Base-by-base conservation (phyloP, 164 flowering plant genomes). In the Stephania japonica region DNA sequence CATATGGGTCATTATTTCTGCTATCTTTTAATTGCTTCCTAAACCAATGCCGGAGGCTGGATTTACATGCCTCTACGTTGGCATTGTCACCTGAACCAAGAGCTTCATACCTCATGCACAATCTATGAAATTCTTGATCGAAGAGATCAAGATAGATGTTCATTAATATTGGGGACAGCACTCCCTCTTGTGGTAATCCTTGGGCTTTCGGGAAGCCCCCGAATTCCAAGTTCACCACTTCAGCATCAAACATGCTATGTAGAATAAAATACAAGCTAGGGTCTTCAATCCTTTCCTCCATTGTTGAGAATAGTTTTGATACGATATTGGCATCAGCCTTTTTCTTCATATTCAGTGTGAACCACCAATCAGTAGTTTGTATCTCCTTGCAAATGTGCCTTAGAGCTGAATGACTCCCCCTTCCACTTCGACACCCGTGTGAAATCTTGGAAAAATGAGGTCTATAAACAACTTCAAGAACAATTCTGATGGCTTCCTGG, bases 111-210 rank as follows among this genome's bases (percentile, higher is more conserved):
- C 77, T 89, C 90, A 93, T 82, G 44, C 90, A 85, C 78, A 90
- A 69, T 72, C 81, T 85, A 72, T 78, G 84, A 44, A 95, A 72
- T 73, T 93, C 94, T 24, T 73, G 80, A 75, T 95, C 98, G 78
- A 95, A 87, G 41, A 79, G 84, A 72, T 85, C 91, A 75, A 95
- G 94, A 83, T 90, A 95, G 65, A 95, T 83, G 77, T 95, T 93
- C 84, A 88, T 88, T 73, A 95, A 79, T 70, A 93, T 87, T 69
- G 98, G 94, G n/a, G 92, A 88, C 72, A 95, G 74, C 1, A 87
- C 82, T 49, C 98, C 99, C 77, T 95, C 99, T 77, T 95, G 99
- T 21, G 99, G 98, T 74, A 95, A 94, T 59, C 99, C 99, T 50
- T 91, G 94, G 68, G 97, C 99, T 82, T 95, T 95, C 8, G 92